Evolutionary conservation across 805 yeast genomes (phyloP), one percentile per base, ranked within the genome.

Genomic region (Helenozyma baotianmanensis): DNA sequence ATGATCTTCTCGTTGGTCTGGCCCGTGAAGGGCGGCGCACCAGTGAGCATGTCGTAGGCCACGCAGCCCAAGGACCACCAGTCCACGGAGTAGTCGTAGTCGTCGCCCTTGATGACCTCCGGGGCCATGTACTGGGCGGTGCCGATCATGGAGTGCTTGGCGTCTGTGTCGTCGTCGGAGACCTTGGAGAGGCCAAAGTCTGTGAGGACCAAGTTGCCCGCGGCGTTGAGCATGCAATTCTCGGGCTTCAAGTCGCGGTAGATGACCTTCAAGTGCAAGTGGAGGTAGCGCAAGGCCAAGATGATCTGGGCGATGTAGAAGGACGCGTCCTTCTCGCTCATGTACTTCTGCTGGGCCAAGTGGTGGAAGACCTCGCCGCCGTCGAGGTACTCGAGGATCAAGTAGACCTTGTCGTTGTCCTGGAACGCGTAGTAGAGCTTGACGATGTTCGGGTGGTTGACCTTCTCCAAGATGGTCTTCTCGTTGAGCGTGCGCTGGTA

Each of bases 61-160:
- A 87, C 80, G 29, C 95, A 82, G 0, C 96, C 96, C 18, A 87
- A 60, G 0, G 95, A 85, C 87, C 95, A 87, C 89, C 95, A 87
- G 56, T 87, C 96, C 30, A 88, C 92, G 21, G 78, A 70, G 33
- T 76, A 80, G 47, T 82, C 87, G 55, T 87, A 88, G 12, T 78
- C 75, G 45, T 79, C 73, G 14, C 95, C 95, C 37, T 72, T 75
- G 17, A 87, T 63, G 21, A 88, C 81, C 54, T 87, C 96, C 2
- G 96, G 96, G 0, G 96, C 96, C 79, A 87, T 82, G 48, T 82
- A 82, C 51, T 82, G 87, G 1, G 88, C 85, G 0, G 92, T 82
- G 1, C 92, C 92, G 32, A 79, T 74, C 43, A 82, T 58, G 9
- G 84, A 74, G 61, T 72, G 51, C 78, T 39, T 42, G 4, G 31